Conservation (phyloP, 177 flowering plant species). For the Vitis hybrid region DNA sequence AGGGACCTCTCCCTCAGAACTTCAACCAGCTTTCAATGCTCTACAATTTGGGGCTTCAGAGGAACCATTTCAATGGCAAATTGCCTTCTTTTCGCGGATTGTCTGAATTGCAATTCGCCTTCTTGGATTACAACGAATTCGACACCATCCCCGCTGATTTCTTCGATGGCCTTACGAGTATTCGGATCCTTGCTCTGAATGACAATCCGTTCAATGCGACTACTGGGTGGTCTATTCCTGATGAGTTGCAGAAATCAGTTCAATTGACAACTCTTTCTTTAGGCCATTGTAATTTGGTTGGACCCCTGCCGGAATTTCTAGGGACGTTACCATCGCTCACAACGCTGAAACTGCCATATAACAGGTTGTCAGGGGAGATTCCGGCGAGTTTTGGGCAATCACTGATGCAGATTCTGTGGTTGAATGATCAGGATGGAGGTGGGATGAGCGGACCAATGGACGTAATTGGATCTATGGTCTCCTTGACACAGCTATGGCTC, state of each 20-base stretch:
- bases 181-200: constrained; percentile 64
- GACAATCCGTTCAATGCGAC: constrained; percentile 55
- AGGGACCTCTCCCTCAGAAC: constrained; percentile 63
- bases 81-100: constrained; percentile 64
- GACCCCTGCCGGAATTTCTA: constrained; percentile 61
- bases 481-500: constrained; percentile 50
- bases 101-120: constrained; percentile 47
- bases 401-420: constrained; percentile 48
- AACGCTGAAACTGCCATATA: constrained; percentile 47
- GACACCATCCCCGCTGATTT: constrained; percentile 72
- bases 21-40: constrained; percentile 60
- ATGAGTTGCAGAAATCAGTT: constrained; percentile 36
- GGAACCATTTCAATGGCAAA: constrained; percentile 47
- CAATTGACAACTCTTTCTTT: constrained; percentile 61
- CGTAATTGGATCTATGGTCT: constrained; percentile 44
- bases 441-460: constrained; percentile 57
- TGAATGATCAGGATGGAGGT: constrained; percentile 57
- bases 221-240: constrained; percentile 64
- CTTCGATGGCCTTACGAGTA: constrained; percentile 49
- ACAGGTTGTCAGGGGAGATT: constrained; percentile 51
- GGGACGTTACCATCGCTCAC: constrained; percentile 52
- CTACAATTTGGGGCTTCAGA: constrained; percentile 59
- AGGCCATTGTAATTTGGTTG: constrained; percentile 43
- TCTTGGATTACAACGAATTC: constrained; percentile 52
- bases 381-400: constrained; percentile 56